These are phyloP conservation scores for Carex pumila DNA, from an alignment of 176 grass and related monocot genomes.

Conservation along the genomic window DNA sequence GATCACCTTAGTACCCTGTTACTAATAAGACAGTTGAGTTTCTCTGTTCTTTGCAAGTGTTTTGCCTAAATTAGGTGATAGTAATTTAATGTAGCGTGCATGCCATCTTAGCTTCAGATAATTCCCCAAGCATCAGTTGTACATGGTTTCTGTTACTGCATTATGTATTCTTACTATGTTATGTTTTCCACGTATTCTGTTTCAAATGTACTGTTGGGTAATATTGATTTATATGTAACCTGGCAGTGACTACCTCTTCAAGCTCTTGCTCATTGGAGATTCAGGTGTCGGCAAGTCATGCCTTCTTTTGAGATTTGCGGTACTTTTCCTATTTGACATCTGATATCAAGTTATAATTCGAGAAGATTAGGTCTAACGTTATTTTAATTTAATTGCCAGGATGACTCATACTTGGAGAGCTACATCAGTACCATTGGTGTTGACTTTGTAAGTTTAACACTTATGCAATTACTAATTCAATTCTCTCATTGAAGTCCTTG, in stretches of 20 bases:
- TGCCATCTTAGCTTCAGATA: neutral
- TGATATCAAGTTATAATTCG: neutral
- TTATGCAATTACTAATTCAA: neutral
- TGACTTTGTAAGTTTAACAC: slow-evolving; percentile 54
- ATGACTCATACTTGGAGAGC: slow-evolving; percentile 79
- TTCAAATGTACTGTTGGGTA: neutral
- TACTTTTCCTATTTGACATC: neutral
- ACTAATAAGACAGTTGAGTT: neutral
- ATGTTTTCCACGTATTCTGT: neutral
- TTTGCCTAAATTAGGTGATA: neutral
- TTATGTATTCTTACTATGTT: neutral
- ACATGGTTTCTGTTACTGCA: neutral
- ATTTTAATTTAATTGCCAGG: slow-evolving; percentile 31
- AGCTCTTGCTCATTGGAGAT: slow-evolving; percentile 72
- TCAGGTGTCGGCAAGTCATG: slow-evolving; percentile 76
- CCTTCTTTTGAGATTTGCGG: slow-evolving; percentile 63
- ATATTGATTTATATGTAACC: slow-evolving; percentile 19
- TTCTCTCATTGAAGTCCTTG: neutral
- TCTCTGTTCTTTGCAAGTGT: neutral
- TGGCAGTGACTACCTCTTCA: slow-evolving; percentile 63
- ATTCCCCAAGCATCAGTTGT: neutral
- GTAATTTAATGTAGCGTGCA: neutral
- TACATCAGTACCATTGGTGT: slow-evolving; percentile 89
- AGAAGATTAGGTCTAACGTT: neutral
- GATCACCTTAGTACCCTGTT: too few species aligned